A percentile compares a stretch with the other conserved stretches of the same genome.
These are phyloP conservation scores for Candida pini DNA, from an alignment of 805 yeast genomes.

Conservation along the genomic window DNA sequence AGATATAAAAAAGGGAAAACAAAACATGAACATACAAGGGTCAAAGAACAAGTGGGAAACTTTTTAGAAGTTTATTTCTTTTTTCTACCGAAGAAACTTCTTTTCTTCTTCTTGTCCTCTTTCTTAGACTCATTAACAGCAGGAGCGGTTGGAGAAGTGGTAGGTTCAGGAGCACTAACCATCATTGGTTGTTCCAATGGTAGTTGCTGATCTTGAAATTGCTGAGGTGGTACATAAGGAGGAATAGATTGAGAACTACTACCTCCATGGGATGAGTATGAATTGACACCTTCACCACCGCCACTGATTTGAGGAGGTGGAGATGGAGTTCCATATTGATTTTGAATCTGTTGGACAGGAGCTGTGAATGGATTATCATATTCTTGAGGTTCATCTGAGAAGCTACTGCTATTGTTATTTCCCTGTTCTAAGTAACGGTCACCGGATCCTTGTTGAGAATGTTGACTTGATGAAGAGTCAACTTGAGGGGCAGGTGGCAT, in stretches of 20 bases:
- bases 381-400: not conserved
- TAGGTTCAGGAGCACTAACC: slow-evolving; percentile 23
- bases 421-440: not conserved
- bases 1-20: not conserved
- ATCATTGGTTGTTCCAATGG: not conserved
- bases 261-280: not conserved
- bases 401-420: slow-evolving; percentile 4
- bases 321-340: slow-evolving; percentile 2
- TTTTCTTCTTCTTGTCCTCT: slow-evolving; percentile 46
- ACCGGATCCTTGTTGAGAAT: not conserved
- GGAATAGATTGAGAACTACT: no score
- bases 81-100: slow-evolving; percentile 73
- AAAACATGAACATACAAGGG: not conserved
- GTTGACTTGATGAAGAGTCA: no score
- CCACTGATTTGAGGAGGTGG: slow-evolving; percentile 2
- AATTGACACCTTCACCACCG: not conserved
- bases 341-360: slow-evolving; percentile 6
- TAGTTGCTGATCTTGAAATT: not conserved
- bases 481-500: slow-evolving; percentile 3
- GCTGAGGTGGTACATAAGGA: no score
- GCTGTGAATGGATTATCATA: not conserved
- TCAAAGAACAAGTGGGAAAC: not conserved
- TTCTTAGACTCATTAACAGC: slow-evolving; percentile 28
- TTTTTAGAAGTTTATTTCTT: slow-evolving; percentile 25
- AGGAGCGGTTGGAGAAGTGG: slow-evolving; percentile 43